Base-by-base conservation (phyloP, 2,329 filamentous ascomycete genomes). In the Blumeriella jaapii region DNA sequence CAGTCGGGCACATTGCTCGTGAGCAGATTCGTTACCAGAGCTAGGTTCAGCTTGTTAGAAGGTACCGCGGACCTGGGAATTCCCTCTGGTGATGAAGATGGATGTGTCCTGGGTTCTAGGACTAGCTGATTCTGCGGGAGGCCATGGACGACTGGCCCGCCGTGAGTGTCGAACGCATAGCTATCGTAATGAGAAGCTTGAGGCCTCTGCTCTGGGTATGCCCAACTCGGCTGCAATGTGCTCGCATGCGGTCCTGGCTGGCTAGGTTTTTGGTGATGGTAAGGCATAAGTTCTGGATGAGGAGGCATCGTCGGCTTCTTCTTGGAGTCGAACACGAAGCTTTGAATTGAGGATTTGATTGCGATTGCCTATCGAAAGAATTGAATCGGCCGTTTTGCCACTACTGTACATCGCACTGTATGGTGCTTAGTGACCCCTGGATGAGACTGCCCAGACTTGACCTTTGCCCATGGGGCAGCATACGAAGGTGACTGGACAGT, bases 1-100 rank as follows among this genome's bases (percentile, higher is more conserved):
- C 59, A 26, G 51, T 55, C 23, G n/a, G 63, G 59, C 5, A 62
- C 49, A 19, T 50, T 42, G 11, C 35, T 39, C 13, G 60, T 36
- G 53, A 62, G 32, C 60, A 63, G 29, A 34, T 54, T 50, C 2
- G 43, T 40, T 13, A 52, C 40, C 2, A 51, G 50, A 14, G 35
- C 29, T n/a, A 48, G 25, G 15, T 47, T 46, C 9, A 53, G 32
- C n/a, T 43, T 50, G 38, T 38, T 48, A 10, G 48, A 31, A 14
- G 36, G 35, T 19, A 29, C 31, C 4, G 36, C 37, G 17, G 30
- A 26, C 18, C 40, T 41, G 17, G 42, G 34, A 6, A 38, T 32
- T 23, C 47, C 36, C 25, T 40, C 41, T 3, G 45, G 45, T 6
- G 43, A 31, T 22, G 46, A 39, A 34, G 46, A 37, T 16, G 38